These are phyloP conservation scores for Capsicum baccatum DNA, from an alignment of 257 asterid species.

Conservation along the genomic window DNA sequence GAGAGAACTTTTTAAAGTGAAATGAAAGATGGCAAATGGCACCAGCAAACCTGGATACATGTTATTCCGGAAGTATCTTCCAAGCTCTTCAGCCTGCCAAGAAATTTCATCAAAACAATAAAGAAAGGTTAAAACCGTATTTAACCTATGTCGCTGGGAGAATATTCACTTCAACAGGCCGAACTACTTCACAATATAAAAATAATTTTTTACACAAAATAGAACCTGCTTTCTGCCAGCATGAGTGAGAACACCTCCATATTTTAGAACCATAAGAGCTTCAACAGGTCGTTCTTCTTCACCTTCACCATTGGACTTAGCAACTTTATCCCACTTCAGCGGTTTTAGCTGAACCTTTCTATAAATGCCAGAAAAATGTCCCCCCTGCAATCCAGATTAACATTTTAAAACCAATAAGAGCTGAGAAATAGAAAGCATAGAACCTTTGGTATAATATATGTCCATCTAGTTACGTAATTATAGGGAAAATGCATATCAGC, in stretches of 20 bases:
- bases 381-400: slow-evolving; percentile 66
- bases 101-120: slow-evolving; percentile 34
- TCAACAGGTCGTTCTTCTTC: slow-evolving; percentile 93
- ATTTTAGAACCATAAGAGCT: slow-evolving; percentile 97
- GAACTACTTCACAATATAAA: background rate
- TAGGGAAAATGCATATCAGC: background rate
- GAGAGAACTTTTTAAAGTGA: background rate
- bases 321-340: slow-evolving; percentile 81
- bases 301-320: slow-evolving; percentile 79
- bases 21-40: slow-evolving; percentile 4
- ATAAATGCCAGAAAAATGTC: slow-evolving; percentile 97
- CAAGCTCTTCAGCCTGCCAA: slow-evolving; percentile 96
- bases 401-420: slow-evolving; percentile 17
- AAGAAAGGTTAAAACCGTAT: slow-evolving; percentile 24
- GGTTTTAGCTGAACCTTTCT: slow-evolving; percentile 98
- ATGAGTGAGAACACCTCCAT: slow-evolving; percentile 99
- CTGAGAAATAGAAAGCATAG: background rate
- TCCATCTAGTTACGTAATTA: background rate
- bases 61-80: slow-evolving; percentile 90
- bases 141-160: background rate
- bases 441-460: background rate
- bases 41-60: slow-evolving; percentile 86
- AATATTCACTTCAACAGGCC: slow-evolving; percentile 11
- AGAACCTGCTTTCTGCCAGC: slow-evolving; percentile 97
- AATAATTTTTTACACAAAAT: background rate